Base-by-base conservation (phyloP, 495 filamentous ascomycete species). In the Neurospora sp. region DNA sequence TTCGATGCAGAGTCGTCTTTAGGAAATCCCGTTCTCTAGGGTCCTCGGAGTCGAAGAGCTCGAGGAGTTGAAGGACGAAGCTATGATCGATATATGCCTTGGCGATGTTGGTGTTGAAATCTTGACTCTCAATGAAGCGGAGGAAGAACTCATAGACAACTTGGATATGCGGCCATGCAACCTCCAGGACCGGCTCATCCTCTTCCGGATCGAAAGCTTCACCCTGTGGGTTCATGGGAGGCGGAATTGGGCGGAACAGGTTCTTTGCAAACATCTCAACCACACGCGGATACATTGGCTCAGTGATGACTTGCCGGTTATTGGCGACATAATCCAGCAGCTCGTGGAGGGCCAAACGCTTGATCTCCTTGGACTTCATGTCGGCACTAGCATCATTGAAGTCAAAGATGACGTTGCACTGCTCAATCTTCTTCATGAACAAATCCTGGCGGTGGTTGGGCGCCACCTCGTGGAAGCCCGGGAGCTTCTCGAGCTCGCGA, bases 311-410 rank as follows among this genome's bases (percentile, higher is more conserved):
- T 75, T 96, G 94, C 46, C 96, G 89, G 78, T 99, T 99, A 81
- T 98, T 98, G 76, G 96, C 95, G 69, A 99, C 95, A 78, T 99
- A 99, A 80, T 99, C 96, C 69, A 99, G 86, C 39, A 99, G 87
- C 79, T 99, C 96, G 78, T 99, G 96, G 53, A 99, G 88, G 68
- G 96, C 96, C 78, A 99, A 83, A 76, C 96, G 89, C 87, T 99
- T 99, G 86, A 99, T 98, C 83, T 99, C 96, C 82, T 99, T 99
- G n/a, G 95, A 97, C 81, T 98, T 98, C 95, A 98, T 98, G 77
- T 99, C 96, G 70, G 91, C 94, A 73, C 93, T 96, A 46, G 96
- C 94, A 79, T 99, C 96, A 81, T 98, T 99, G 85, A 99, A 99
- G 82, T 99, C 96, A 78, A 99, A 99, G 76, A 99, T 99, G 82